Base-by-base conservation (phyloP, 1,284 basidiomycete genomes). In the Cutaneotrichosporon cutaneum region DNA sequence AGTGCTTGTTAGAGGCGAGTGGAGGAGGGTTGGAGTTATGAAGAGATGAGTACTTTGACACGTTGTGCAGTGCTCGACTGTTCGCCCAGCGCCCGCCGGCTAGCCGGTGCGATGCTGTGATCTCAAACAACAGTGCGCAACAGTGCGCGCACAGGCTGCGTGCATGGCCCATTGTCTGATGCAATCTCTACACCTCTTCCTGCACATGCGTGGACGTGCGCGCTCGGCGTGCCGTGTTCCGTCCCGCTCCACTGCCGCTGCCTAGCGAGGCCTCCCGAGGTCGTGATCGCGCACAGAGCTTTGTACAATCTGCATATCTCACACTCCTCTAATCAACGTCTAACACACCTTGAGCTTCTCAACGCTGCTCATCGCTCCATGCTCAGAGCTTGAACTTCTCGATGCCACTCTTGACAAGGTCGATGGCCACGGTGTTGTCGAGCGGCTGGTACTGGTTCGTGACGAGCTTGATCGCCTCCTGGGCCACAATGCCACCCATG, bases 391-490 rank as follows among this genome's bases (percentile, higher is more conserved):
- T 74, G 62, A 73, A 77, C 65, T 77, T 79, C 35, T 72, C 72
- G 21, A 76, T 68, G 42, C 69, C 65, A 44, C 75, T 75, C 65
- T 77, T 75, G 55, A 98, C 86, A 63, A 97, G 84, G 81, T 99
- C 94, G 58, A 95, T 83, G 27, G 93, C 83, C 68, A 90, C 92
- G 64, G 88, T 89, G 22, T 93, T 92, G 70, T 90, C 87, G 61
- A 96, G 84, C 2, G 95, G 95, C 22, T 93, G 84, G 77, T 99
- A 99, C 80, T 99, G 96, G 73, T 88, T 88, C 64, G 95, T 98
- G 70, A 97, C 89, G 78, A 98, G 84, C 84, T 99, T 99, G 85
- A 99, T 98, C 8, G 88, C 87, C 79, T 99, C 96, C 72, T 99
- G 96, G n/a, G 93, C 93, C 27, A 94, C 90, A 21, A 99, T 79